phyloP scores from a whole-genome alignment of 1,139 yeast genomes.

The Geotrichum restrictum region DNA sequence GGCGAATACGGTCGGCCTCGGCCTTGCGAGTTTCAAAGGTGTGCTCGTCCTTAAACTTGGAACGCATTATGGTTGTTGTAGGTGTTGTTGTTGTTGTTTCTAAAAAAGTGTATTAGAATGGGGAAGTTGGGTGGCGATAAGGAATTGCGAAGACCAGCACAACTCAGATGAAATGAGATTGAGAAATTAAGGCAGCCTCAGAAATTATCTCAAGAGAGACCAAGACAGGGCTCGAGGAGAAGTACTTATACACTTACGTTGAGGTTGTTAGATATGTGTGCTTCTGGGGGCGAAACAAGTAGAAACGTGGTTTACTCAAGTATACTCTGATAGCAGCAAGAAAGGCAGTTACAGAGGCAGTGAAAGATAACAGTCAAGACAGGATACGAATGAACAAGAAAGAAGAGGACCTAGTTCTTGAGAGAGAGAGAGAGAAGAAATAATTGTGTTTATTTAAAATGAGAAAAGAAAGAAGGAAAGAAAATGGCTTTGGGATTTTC shows the following conservation, averaged over 20 bases:
- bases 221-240: neutral
- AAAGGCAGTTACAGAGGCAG: neutral
- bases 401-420: neutral
- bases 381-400: neutral
- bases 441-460: no score
- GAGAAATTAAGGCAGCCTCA: neutral
- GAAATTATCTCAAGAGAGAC: neutral
- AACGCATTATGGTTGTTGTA: constrained; percentile 51
- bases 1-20: constrained; percentile 86
- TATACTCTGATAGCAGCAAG: neutral
- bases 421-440: constrained; percentile 2
- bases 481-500: neutral
- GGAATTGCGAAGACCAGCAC: neutral
- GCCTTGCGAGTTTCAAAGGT: constrained; percentile 92
- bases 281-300: neutral
- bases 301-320: neutral
- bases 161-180: neutral
- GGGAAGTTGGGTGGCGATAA: constrained; percentile 4
- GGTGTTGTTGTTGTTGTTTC: neutral
- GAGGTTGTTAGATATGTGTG: neutral
- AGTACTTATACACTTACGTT: neutral
- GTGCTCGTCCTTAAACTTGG: constrained; percentile 89
- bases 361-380: neutral
- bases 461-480: neutral
- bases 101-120: neutral